Evolutionary conservation across 306 rosid genomes (phyloP).

Genomic region (Hippophae rhamnoides): DNA sequence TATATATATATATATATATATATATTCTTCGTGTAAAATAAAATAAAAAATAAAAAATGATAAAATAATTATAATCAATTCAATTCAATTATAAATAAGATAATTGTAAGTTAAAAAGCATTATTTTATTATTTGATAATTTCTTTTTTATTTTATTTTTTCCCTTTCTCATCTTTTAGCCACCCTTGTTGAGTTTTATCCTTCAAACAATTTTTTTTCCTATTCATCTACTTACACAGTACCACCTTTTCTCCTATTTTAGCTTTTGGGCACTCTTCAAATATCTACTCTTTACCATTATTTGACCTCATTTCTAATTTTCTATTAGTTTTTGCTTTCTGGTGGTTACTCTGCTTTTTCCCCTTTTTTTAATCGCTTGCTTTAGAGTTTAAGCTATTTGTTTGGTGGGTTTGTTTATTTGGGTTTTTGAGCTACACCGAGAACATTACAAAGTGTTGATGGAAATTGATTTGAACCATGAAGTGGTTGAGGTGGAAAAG

Average conservation of each 20-base stretch:
- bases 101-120: too few species aligned
- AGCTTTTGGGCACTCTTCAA: constrained; percentile 41
- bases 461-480: constrained; percentile 98
- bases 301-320: constrained; percentile 62
- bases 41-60: too few species aligned
- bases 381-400: constrained; percentile 15
- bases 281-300: constrained; percentile 43
- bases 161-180: constrained; percentile 15
- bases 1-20: not conserved
- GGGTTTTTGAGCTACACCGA: constrained; percentile 19
- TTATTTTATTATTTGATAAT: too few species aligned
- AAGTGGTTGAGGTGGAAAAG: constrained; percentile 55
- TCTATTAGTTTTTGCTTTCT: constrained; percentile 12
- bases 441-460: constrained; percentile 47
- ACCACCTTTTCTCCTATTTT: constrained; percentile 21
- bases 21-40: too few species aligned
- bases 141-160: not conserved
- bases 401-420: constrained; percentile 11
- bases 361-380: constrained; percentile 14
- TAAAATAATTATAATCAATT: too few species aligned
- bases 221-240: constrained; percentile 29
- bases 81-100: too few species aligned
- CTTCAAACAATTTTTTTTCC: constrained; percentile 32
- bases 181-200: constrained; percentile 1
- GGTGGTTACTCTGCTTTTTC: constrained; percentile 23